Evolutionary conservation across 1,284 basidiomycete genomes (phyloP).

Genomic region (Ganoderma resinaceum): DNA sequence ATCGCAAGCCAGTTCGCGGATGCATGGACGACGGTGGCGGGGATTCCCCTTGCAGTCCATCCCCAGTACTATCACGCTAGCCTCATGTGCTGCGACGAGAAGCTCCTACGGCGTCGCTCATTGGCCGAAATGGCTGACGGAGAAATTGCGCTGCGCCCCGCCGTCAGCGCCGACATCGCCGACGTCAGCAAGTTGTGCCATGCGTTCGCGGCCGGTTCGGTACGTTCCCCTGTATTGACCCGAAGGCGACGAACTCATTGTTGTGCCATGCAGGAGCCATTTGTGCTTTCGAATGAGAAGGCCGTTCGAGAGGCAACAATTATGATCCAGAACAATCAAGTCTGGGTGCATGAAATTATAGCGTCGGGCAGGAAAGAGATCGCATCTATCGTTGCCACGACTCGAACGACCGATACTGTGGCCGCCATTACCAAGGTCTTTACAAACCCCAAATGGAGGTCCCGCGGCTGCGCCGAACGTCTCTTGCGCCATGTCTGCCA

Average conservation of each 20-base stretch:
- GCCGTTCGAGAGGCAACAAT: constrained; percentile 59
- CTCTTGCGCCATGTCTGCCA: constrained; percentile 61
- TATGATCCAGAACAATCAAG: constrained; percentile 54
- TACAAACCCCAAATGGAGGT: constrained; percentile 58
- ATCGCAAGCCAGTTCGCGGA: constrained; percentile 56
- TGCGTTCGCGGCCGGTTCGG: constrained; percentile 63
- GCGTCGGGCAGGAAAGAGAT: constrained; percentile 43
- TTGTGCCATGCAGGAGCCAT: constrained; percentile 54
- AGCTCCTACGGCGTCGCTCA: constrained; percentile 46
- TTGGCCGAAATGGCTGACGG: constrained; percentile 37
- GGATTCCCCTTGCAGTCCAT: constrained; percentile 43
- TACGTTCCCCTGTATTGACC: constrained; percentile 42
- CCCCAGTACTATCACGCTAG: constrained; percentile 68
- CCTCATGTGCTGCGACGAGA: constrained; percentile 59
- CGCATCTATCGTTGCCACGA: constrained; percentile 71
- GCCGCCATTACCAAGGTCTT: constrained; percentile 73
- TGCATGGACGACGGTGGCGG: constrained; percentile 54
- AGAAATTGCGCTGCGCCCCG: constrained; percentile 50
- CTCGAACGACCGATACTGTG: constrained; percentile 56
- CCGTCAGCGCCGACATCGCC: constrained; percentile 48
- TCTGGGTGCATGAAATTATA: constrained; percentile 67
- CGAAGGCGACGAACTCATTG: constrained; percentile 11
- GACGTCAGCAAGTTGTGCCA: constrained; percentile 56
- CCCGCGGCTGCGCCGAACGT: constrained; percentile 60
- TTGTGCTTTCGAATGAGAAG: constrained; percentile 48